Base-by-base conservation (phyloP, 371 early-diverging fungal species). In the Smittium culicis region DNA sequence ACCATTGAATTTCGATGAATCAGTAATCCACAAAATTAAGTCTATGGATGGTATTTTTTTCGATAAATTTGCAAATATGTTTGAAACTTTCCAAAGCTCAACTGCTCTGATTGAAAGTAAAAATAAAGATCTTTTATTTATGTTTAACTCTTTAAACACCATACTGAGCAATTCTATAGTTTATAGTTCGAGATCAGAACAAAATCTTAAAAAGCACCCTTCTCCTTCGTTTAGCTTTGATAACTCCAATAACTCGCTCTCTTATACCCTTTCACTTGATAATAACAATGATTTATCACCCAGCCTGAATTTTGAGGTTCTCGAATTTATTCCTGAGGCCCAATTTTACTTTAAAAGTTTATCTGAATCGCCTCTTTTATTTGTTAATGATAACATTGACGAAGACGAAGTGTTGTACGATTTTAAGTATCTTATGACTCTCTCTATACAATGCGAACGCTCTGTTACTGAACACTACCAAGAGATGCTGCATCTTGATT, bases 381-480 rank as follows among this genome's bases (percentile, higher is more conserved):
- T 77, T n/a, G 73, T 72, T n/a, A 71, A 73, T 56, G 71, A 70
- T 58, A 57, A 71, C 0, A 70, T 67, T 20, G 69, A 68, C 27
- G 59, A 69, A 14, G 20, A 57, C 2, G 69, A 73, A 24, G 57
- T 61, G 30, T 73, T 74, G 64, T 74, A 78, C 45, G 78, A 77
- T 2, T 14, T 70, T 57, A 68, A 74, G 25, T 73, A 68, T 66
- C 55, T 78, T 57, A 71, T 71, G 24, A 72, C 73, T 17, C 57
- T 76, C 16, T 78, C 79, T 5, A 62, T 78, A 65, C 71, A 76
- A 45, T 74, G 76, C 35, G 78, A 78, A 68, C 75, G 74, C 0
- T 67, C 76, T 1, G 71, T 73, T 1, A 66, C 71, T 35, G 77
- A 78, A 33, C 30, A 54, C 60, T 1, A 34, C 66, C 64, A 64